Evolutionary conservation across 768 basidiomycete species (phyloP).

Genomic region (Termitomyces sp.): DNA sequence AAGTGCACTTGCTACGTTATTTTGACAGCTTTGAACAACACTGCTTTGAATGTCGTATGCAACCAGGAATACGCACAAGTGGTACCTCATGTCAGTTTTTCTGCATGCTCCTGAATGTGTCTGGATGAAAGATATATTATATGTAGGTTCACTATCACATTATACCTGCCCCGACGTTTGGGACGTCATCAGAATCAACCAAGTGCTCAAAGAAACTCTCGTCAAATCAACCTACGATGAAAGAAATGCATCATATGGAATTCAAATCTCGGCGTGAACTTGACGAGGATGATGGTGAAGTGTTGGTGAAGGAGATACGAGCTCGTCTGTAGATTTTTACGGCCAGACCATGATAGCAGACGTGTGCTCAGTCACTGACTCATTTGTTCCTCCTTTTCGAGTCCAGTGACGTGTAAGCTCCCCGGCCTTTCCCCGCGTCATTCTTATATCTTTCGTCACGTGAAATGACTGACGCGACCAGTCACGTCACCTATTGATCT

Average conservation of each 20-base stretch:
- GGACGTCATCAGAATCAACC: slow-evolving; percentile 13
- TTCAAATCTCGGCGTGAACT: slow-evolving; percentile 55
- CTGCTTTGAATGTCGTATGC: slow-evolving; percentile 71
- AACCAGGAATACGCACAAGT: slow-evolving; percentile 83
- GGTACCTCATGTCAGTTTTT: slow-evolving; percentile 61
- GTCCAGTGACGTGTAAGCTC: not conserved
- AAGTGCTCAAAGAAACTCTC: slow-evolving; percentile 3
- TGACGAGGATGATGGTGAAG: slow-evolving; percentile 54
- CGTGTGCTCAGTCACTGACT: not conserved
- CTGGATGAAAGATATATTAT: not conserved
- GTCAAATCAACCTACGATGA: slow-evolving; percentile 32
- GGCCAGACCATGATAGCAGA: not conserved
- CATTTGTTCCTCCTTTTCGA: not conserved
- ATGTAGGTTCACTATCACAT: slow-evolving; percentile 73
- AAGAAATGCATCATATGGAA: slow-evolving; percentile 60
- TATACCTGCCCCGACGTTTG: slow-evolving; percentile 62
- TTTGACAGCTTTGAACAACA: slow-evolving; percentile 53
- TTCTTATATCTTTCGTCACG: not conserved
- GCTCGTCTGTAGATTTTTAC: slow-evolving; percentile 30
- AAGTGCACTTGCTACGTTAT: not conserved
- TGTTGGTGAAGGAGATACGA: slow-evolving; percentile 43
- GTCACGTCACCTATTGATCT: slow-evolving; percentile 16
- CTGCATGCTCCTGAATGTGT: slow-evolving; percentile 1
- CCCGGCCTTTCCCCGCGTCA: too few species aligned
- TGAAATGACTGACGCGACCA: slow-evolving; percentile 14